Evolutionary conservation across 78 protist species (phyloP).

Genomic region (Dictyostelium firmibasis): DNA sequence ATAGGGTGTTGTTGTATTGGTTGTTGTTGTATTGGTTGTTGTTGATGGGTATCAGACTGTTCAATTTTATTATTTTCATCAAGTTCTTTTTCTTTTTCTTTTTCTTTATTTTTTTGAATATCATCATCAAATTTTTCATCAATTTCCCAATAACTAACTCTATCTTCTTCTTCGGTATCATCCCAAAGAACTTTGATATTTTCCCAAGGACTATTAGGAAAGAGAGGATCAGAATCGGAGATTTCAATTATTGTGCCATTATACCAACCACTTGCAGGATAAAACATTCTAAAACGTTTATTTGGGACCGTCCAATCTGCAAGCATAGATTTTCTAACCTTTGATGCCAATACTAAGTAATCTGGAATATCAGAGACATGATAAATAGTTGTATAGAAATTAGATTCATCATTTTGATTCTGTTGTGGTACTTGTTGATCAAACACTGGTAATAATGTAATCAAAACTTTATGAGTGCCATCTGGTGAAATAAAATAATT

Average conservation of each 20-base stretch:
- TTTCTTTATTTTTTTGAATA: background rate
- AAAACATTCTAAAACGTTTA: conserved; percentile 57
- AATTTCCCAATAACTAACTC: conserved; percentile 69
- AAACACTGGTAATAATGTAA: background rate
- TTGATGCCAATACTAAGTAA: conserved; percentile 52
- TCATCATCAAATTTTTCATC: background rate
- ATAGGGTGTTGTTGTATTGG: background rate
- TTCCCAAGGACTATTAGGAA: conserved; percentile 75
- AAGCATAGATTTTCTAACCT: conserved; percentile 1
- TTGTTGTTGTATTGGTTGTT: background rate
- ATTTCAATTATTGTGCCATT: conserved; percentile 41
- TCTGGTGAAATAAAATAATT: conserved; percentile 26
- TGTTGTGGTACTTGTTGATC: background rate
- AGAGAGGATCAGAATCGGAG: conserved; percentile 45
- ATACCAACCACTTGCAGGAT: conserved; percentile 48
- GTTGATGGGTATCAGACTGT: background rate
- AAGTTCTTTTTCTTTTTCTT: background rate
- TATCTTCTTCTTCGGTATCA: conserved; percentile 34
- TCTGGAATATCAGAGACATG: conserved; percentile 73
- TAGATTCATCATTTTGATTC: background rate
- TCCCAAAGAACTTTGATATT: conserved; percentile 58
- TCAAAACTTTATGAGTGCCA: background rate
- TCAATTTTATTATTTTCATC: background rate
- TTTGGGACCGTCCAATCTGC: background rate
- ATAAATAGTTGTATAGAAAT: background rate